These are phyloP conservation scores for Coriaria nepalensis DNA, from an alignment of 306 rosid species.

Conservation along the genomic window DNA sequence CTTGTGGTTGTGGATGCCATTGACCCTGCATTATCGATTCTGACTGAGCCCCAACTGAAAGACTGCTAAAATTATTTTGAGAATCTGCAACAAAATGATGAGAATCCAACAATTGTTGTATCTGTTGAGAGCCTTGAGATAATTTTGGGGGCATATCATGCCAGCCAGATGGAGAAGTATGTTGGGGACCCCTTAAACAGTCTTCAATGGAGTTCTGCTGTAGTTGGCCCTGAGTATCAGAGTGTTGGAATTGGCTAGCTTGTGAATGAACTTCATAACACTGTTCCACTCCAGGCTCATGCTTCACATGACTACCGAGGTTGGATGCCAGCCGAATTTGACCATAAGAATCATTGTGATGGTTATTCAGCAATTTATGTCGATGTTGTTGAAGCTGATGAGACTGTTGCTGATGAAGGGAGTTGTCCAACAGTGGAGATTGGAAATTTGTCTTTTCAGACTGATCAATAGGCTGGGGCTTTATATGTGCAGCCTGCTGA, in stretches of 20 bases:
- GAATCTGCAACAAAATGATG: slow-evolving; percentile 43
- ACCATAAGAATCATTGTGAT: slow-evolving; percentile 42
- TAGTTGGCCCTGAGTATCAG: slow-evolving; percentile 68
- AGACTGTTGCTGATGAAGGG: slow-evolving; percentile 48
- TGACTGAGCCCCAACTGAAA: slow-evolving; percentile 51
- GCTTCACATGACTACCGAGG: slow-evolving; percentile 44
- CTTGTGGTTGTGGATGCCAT: slow-evolving; percentile 34
- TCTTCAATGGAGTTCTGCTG: slow-evolving; percentile 51
- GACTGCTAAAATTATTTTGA: slow-evolving; percentile 54
- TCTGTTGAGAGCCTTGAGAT: slow-evolving; percentile 48
- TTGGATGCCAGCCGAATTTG: slow-evolving; percentile 54
- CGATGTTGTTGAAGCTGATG: slow-evolving; percentile 61
- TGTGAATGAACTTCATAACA: slow-evolving; percentile 52
- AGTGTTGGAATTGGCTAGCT: slow-evolving; percentile 40
- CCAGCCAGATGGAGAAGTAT: slow-evolving; percentile 42
- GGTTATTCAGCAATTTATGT: slow-evolving; percentile 37
- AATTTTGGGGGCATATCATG: slow-evolving; percentile 40
- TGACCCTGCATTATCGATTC: slow-evolving; percentile 37
- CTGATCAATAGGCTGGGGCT: slow-evolving; percentile 49
- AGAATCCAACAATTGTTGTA: slow-evolving; percentile 43
- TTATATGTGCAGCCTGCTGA: slow-evolving; percentile 51
- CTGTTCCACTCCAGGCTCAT: slow-evolving; percentile 52
- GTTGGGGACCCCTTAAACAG: slow-evolving; percentile 41
- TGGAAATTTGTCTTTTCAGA: slow-evolving; percentile 69
- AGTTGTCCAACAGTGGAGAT: slow-evolving; percentile 40